Evolutionary conservation across 306 rosid genomes (phyloP).

Genomic region (Coriaria nepalensis): DNA sequence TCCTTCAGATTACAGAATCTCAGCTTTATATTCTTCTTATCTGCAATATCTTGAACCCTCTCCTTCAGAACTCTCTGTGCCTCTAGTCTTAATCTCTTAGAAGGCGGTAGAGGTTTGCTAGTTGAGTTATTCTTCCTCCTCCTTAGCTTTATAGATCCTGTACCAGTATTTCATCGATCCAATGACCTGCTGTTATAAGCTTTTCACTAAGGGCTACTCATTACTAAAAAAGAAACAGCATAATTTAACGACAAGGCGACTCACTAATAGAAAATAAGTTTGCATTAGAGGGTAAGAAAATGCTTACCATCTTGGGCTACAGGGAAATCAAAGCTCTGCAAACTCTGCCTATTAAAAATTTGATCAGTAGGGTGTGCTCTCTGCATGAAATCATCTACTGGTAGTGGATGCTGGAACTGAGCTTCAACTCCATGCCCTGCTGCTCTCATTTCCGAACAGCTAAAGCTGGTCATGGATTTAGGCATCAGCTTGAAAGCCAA

Average conservation of each 20-base stretch:
- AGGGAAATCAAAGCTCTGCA: conserved; percentile 67
- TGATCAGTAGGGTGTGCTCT: conserved; percentile 68
- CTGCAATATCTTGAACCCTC: conserved; percentile 96
- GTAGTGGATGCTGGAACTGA: conserved; percentile 82
- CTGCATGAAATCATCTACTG: conserved; percentile 97
- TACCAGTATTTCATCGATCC: conserved; percentile 99
- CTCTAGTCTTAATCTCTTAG: conserved; percentile 94
- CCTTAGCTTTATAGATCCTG: conserved; percentile 85
- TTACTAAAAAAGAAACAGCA: conserved; percentile 19
- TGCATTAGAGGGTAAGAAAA: too few species aligned
- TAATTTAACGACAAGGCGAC: conserved; percentile 16
- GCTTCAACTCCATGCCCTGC: conserved; percentile 94
- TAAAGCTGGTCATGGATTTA: conserved; percentile 74
- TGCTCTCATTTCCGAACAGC: conserved; percentile 93
- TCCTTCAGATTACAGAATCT: conserved; percentile 93
- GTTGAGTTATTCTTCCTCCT: conserved; percentile 72
- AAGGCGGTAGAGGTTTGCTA: conserved; percentile 90
- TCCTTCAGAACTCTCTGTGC: conserved; percentile 95
- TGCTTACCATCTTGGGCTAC: conserved; percentile 71
- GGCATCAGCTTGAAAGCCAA: conserved; percentile 81
- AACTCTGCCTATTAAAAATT: conserved; percentile 53
- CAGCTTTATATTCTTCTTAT: conserved; percentile 93
- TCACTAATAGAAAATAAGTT: conserved; percentile 8
- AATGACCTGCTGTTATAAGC: conserved; percentile 93
- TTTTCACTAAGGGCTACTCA: conserved; percentile 61